A percentile compares a stretch with the other conserved stretches of the same genome.
These are phyloP conservation scores for Neurospora intermedia DNA, from an alignment of 495 filamentous ascomycete species.

Conservation along the genomic window DNA sequence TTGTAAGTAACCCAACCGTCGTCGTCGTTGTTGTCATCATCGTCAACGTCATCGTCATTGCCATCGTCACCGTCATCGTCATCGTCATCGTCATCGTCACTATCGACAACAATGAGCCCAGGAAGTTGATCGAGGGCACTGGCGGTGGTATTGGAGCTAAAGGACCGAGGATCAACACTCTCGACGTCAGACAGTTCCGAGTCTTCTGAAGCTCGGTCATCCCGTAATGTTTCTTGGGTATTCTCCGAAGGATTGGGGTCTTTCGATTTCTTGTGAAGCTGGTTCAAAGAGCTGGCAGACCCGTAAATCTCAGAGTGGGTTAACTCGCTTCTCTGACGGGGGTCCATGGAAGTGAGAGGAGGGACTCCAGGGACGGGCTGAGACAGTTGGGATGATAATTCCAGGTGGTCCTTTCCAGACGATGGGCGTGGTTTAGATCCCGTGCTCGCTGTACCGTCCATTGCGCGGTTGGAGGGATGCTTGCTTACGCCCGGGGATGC, in stretches of 20 bases:
- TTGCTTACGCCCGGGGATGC: neutral
- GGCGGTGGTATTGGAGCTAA: neutral
- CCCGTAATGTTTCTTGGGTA: neutral
- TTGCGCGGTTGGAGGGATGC: neutral
- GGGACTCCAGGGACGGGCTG: neutral
- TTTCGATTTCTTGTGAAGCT: neutral
- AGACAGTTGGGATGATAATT: neutral
- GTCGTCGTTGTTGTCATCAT: neutral
- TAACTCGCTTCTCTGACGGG: neutral
- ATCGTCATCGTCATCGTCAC: neutral
- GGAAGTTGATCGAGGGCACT: neutral
- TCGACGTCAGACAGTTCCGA: neutral
- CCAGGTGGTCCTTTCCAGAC: neutral
- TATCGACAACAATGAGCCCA: neutral
- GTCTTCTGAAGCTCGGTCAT: neutral
- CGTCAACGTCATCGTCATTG: neutral
- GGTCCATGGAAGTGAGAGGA: neutral
- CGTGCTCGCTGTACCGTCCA: neutral
- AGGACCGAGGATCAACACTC: neutral
- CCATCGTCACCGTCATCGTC: neutral
- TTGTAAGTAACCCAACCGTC: neutral
- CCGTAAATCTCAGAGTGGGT: neutral
- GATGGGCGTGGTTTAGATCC: neutral
- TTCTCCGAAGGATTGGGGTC: neutral
- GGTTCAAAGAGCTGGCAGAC: neutral